Evolutionary conservation across 2,329 filamentous ascomycete species (phyloP).

Genomic region (Fusarium papillatum): DNA sequence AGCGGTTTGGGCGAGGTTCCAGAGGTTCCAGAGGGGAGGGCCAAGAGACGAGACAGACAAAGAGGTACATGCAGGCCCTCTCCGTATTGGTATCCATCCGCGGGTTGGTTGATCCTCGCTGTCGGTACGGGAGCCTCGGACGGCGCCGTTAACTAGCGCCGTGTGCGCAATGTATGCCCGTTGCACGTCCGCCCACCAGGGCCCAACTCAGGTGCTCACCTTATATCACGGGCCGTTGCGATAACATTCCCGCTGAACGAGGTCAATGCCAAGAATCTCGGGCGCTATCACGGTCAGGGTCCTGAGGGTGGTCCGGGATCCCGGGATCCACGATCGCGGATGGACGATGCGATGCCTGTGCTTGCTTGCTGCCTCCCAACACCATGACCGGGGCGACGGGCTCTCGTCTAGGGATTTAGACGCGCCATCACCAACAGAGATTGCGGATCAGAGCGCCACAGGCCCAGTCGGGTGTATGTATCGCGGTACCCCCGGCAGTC

Average conservation of each 20-base stretch:
- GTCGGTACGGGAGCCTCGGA: conserved; percentile 22
- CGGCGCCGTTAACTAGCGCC: conserved; percentile 22
- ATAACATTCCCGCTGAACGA: conserved; percentile 4
- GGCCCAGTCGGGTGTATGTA: conserved; percentile 6
- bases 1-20: conserved; percentile 15
- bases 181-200: not conserved
- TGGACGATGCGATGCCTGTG: not conserved
- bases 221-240: conserved; percentile 20
- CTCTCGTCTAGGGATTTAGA: not conserved
- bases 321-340: conserved; percentile 40
- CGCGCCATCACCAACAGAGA: not conserved
- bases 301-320: conserved; percentile 37
- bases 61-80: conserved; percentile 12
- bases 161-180: not conserved
- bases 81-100: not conserved
- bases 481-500: conserved; percentile 12
- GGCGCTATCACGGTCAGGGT: conserved; percentile 43
- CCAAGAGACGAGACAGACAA: not conserved
- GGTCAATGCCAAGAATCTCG: conserved; percentile 28
- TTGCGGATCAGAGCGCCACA: conserved; percentile 9
- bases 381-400: not conserved
- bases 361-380: not conserved
- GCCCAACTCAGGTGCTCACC: not conserved
- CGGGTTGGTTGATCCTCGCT: conserved; percentile 8
- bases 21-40: conserved; percentile 5